Evolutionary conservation across 768 basidiomycete species (phyloP), one percentile per base, ranked within the genome.

Genomic region (Boletus vinaceobasis): DNA sequence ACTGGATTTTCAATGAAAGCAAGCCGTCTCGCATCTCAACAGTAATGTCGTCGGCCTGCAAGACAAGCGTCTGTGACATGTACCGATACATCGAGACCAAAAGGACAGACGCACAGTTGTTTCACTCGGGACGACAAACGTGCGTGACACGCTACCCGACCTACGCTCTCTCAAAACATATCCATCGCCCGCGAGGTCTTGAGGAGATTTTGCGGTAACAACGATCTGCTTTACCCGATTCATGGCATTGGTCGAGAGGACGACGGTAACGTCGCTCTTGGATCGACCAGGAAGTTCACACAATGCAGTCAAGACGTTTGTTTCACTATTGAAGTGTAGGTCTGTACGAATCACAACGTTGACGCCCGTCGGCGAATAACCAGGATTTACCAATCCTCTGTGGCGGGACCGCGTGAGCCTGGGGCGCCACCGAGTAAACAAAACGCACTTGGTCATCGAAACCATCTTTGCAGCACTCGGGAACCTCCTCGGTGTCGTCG

Each of bases 241-340:
- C 73, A 81, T 80, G 52, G 75, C 66, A 64, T 83, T 83, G 57
- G 79, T 83, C 47, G 80, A 78, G 52, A 90, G 77, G 47, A 76
- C 77, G 71, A 89, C 75, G 56, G 71, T 78, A 49, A 90, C 61
- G 61, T 87, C 82, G 57, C 68, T 67, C 57, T 75, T 79, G 64
- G 77, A 79, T 65, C 88, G 74, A 40, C 88, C 88, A 4, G 88
- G 88, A 31, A 89, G 73, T 70, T 89, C 87, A 64, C 88, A 78
- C 71, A 82, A 75, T 48, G 81, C 83, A 53, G 77, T 78, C 62
- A 88, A 71, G 37, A 75, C 64, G 66, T 76, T 75, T 48, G 76
- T 79, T 33, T 75, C 73, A 36, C 66, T 60, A 64, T 84, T 78
- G 72, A 82, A 86, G 64, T 80, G 75, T 48, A 84, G 71, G 70